These are phyloP conservation scores for Leccinum fibrillosum DNA, from an alignment of 768 basidiomycete genomes.

Conservation along the genomic window DNA sequence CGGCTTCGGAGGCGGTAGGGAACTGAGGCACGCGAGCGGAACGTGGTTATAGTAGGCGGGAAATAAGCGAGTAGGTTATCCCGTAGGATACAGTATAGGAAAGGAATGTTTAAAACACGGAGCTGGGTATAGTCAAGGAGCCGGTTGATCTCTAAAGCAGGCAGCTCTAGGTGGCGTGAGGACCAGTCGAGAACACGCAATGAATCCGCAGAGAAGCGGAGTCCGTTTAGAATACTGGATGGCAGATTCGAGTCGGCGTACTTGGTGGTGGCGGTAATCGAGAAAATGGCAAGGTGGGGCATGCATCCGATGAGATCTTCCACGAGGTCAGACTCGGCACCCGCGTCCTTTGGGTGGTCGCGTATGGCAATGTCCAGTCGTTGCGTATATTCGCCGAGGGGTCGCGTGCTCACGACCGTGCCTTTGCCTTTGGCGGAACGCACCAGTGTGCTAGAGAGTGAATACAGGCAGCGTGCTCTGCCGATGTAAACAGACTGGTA, in stretches of 20 bases:
- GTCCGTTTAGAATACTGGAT: background rate
- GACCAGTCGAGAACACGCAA: background rate
- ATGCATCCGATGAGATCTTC: background rate
- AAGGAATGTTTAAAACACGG: background rate
- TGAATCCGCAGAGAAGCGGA: background rate
- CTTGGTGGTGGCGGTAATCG: background rate
- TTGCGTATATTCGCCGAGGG: background rate
- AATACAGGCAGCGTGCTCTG: background rate
- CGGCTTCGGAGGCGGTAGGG: background rate
- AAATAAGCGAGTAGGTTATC: background rate
- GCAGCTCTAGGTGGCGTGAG: background rate
- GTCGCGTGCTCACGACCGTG: background rate
- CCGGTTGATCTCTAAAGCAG: background rate
- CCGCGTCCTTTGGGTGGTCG: background rate
- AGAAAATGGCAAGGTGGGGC: background rate
- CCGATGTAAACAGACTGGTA: background rate
- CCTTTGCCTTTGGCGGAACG: background rate
- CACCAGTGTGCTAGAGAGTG: background rate
- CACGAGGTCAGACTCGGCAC: background rate
- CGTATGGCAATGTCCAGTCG: background rate
- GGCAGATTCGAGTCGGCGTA: background rate
- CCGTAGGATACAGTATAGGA: fast-evolving
- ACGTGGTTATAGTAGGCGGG: background rate
- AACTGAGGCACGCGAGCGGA: background rate
- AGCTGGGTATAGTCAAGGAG: background rate